A percentile compares a stretch with the other conserved stretches of the same genome.
These are phyloP conservation scores for Phialophora chinensis DNA, from an alignment of 2,329 filamentous ascomycete species.

Conservation along the genomic window DNA sequence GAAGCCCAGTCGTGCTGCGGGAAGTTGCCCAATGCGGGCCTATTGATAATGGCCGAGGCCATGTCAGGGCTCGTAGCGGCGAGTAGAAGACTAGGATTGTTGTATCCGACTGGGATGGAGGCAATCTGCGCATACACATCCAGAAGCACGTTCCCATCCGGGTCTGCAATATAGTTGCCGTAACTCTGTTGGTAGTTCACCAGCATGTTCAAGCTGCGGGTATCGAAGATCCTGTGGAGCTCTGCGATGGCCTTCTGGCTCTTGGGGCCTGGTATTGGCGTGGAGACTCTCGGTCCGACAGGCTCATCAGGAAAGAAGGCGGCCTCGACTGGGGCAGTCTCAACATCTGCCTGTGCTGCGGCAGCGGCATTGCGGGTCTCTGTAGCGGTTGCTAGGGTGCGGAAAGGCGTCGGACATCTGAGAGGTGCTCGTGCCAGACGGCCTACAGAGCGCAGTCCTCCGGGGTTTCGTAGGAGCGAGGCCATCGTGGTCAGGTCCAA, in stretches of 20 bases:
- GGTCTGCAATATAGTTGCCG: conserved; percentile 74
- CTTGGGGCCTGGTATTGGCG: conserved; percentile 75
- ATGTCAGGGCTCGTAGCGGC: conserved; percentile 78
- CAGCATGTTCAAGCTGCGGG: conserved; percentile 82
- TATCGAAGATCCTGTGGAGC: conserved; percentile 81
- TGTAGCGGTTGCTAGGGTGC: conserved; percentile 29
- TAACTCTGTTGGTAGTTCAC: conserved; percentile 74
- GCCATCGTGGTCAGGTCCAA: conserved; percentile 21
- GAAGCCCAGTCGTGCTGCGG: conserved; percentile 82
- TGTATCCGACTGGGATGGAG: conserved; percentile 90
- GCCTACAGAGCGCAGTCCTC: conserved; percentile 26
- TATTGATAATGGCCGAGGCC: conserved; percentile 81
- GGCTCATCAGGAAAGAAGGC: conserved; percentile 67
- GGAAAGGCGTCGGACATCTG: conserved; percentile 18
- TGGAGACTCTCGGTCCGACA: conserved; percentile 59
- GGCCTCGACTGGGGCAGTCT: conserved; percentile 44
- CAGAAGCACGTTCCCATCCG: conserved; percentile 58
- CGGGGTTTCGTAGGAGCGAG: conserved; percentile 26
- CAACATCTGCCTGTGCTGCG: conserved; percentile 26
- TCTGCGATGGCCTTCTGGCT: conserved; percentile 71
- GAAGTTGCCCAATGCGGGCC: conserved; percentile 76
- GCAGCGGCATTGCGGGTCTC: conserved; percentile 30
- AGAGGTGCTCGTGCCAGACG: conserved; percentile 27
- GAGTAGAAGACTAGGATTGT: conserved; percentile 76
- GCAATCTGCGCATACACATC: conserved; percentile 79